Conservation (phyloP, 768 basidiomycete genomes). For the Pisolithus marmoratus region DNA sequence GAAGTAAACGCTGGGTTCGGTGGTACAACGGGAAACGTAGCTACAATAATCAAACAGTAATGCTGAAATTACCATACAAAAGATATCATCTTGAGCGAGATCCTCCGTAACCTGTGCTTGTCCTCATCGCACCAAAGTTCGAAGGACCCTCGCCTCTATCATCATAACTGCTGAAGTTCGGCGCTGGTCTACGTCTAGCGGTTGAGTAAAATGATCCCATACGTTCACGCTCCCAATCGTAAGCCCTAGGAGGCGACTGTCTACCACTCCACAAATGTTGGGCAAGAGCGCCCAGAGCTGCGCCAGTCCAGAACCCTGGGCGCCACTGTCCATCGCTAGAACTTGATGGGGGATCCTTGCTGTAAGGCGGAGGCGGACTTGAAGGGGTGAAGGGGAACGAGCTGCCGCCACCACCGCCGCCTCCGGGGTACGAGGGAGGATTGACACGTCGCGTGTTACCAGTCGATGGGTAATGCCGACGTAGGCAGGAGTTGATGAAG, state of each 20-base stretch:
- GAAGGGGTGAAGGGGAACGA: slow-evolving; percentile 51
- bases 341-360: slow-evolving; percentile 26
- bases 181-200: slow-evolving; percentile 18
- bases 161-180: slow-evolving; percentile 21
- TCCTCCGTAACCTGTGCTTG: slow-evolving; percentile 77
- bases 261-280: slow-evolving; percentile 47
- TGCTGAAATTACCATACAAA: neutral
- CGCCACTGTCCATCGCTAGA: slow-evolving; percentile 38
- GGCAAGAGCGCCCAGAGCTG: slow-evolving; percentile 66
- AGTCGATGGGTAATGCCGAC: slow-evolving; percentile 23
- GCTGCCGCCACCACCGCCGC: slow-evolving; percentile 21
- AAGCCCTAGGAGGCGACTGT: slow-evolving; percentile 28
- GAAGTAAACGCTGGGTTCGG: too few relatives aligned
- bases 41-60: too few relatives aligned
- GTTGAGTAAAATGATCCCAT: slow-evolving; percentile 21
- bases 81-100: slow-evolving; percentile 57
- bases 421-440: slow-evolving; percentile 31
- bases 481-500: slow-evolving; percentile 51
- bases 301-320: slow-evolving; percentile 86
- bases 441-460: slow-evolving; percentile 24
- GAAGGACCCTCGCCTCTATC: slow-evolving; percentile 70
- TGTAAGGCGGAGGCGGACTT: slow-evolving; percentile 56
- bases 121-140: slow-evolving; percentile 63
- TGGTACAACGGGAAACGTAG: too few relatives aligned
- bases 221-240: slow-evolving; percentile 56